These are phyloP conservation scores for Pharus latifolius DNA, from an alignment of 176 grass and related monocot species.

Conservation along the genomic window DNA sequence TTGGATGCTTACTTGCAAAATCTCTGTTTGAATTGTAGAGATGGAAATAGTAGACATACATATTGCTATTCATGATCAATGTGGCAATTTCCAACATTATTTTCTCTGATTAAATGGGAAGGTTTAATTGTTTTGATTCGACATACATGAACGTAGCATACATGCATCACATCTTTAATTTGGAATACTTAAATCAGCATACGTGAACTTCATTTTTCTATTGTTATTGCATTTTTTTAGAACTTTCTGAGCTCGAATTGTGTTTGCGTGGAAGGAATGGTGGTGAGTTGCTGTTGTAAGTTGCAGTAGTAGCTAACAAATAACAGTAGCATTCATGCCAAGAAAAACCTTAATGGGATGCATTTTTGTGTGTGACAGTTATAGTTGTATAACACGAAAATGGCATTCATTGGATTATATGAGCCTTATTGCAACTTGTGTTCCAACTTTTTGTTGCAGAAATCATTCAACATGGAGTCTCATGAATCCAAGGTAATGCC, in stretches of 20 bases:
- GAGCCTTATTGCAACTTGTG: neutral
- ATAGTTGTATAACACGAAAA: neutral
- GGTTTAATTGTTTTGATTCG: too few relatives aligned
- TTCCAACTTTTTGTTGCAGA: constrained; percentile 37
- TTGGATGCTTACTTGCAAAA: too few relatives aligned
- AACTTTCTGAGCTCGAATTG: neutral
- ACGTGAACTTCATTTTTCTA: neutral
- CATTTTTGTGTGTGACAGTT: neutral
- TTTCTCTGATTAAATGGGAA: too few relatives aligned
- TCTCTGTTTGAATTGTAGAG: neutral
- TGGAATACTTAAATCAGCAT: too few relatives aligned
- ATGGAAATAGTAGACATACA: too few relatives aligned
- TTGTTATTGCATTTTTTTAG: neutral
- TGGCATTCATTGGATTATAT: neutral
- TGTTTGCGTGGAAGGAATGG: neutral
- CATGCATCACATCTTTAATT: too few relatives aligned
- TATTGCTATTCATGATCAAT: too few relatives aligned
- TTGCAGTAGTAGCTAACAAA: neutral
- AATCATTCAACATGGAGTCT: constrained; percentile 49
- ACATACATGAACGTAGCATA: too few relatives aligned
- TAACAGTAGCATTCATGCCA: too few relatives aligned
- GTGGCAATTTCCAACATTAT: too few relatives aligned
- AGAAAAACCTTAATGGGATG: too few relatives aligned
- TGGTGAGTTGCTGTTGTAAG: neutral
- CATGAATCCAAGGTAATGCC: constrained; percentile 59